phyloP scores from a whole-genome alignment of 805 yeast species.

The Saccharomyces paradoxus region DNA sequence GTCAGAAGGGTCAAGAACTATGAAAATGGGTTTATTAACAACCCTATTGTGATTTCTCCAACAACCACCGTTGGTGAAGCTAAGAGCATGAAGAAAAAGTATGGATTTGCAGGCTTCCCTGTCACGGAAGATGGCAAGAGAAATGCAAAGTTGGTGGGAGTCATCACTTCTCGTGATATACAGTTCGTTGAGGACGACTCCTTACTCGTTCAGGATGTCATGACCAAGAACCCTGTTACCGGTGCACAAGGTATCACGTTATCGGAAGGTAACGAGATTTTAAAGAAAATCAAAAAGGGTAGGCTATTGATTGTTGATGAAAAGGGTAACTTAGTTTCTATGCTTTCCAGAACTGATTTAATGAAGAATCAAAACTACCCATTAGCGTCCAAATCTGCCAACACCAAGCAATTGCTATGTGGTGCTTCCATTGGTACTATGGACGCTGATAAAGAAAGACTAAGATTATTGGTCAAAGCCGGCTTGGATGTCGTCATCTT shows the following conservation, averaged over 20 bases:
- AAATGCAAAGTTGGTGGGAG: constrained; percentile 88
- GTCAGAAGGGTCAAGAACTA: constrained; percentile 91
- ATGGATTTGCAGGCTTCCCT: constrained; percentile 97
- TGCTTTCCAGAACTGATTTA: constrained; percentile 91
- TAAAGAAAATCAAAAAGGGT: constrained; percentile 58
- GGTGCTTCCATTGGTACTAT: constrained; percentile 98
- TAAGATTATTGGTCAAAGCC: constrained; percentile 78
- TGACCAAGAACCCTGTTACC: constrained; percentile 84
- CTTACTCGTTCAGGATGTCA: constrained; percentile 61
- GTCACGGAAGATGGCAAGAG: constrained; percentile 87
- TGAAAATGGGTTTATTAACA: constrained; percentile 95
- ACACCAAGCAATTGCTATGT: too few relatives aligned
- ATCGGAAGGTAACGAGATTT: constrained; percentile 78
- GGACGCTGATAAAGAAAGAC: constrained; percentile 79
- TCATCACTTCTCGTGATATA: constrained; percentile 92
- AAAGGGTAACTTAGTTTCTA: constrained; percentile 67
- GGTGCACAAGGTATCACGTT: constrained; percentile 77
- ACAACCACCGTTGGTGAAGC: constrained; percentile 71
- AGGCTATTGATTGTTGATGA: constrained; percentile 54
- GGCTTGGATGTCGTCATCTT: constrained; percentile 94
- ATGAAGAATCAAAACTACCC: constrained; percentile 94
- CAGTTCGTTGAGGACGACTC: constrained; percentile 80
- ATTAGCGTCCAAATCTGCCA: constrained; percentile 48
- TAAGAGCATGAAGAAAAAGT: constrained; percentile 54
- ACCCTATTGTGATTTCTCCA: constrained; percentile 83